phyloP scores from a whole-genome alignment of 768 basidiomycete genomes.

The Heimioporus sp. region DNA sequence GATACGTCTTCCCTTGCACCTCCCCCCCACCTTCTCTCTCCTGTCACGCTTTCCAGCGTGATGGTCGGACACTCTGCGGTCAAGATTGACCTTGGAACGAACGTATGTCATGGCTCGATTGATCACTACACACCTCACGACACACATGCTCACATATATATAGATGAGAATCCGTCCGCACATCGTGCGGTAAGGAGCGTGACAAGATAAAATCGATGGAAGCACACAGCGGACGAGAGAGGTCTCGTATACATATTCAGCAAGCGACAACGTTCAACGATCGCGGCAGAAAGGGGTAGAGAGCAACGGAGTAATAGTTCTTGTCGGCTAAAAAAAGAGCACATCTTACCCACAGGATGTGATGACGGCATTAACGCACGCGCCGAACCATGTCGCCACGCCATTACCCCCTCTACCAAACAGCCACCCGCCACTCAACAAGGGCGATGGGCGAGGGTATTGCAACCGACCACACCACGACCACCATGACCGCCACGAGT shows the following conservation, averaged over 20 bases:
- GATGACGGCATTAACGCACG: no score
- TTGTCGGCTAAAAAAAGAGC: constrained; percentile 11
- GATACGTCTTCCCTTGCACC: constrained; percentile 43
- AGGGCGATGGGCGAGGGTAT: no score
- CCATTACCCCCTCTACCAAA: no score
- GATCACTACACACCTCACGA: constrained; percentile 11
- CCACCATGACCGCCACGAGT: no score
- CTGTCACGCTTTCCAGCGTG: constrained; percentile 5
- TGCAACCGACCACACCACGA: no score
- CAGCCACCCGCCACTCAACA: no score
- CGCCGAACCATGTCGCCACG: no score
- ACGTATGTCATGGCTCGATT: constrained; percentile 49
- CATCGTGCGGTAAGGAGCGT: constrained; percentile 29
- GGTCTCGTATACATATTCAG: constrained; percentile 20
- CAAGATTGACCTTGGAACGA: constrained; percentile 45
- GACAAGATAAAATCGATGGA: constrained; percentile 22
- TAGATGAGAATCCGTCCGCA: constrained; percentile 24
- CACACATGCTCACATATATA: constrained; percentile 12
- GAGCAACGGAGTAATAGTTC: constrained; percentile 12
- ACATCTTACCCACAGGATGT: no score
- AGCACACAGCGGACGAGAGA: background rate
- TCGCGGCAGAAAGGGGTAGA: constrained; percentile 9
- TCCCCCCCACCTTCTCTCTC: no score
- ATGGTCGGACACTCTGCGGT: no score
- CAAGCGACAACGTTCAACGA: constrained; percentile 6